These are phyloP conservation scores for Fusarium sp. DNA, from an alignment of 2,329 filamentous ascomycete genomes.

Conservation along the genomic window DNA sequence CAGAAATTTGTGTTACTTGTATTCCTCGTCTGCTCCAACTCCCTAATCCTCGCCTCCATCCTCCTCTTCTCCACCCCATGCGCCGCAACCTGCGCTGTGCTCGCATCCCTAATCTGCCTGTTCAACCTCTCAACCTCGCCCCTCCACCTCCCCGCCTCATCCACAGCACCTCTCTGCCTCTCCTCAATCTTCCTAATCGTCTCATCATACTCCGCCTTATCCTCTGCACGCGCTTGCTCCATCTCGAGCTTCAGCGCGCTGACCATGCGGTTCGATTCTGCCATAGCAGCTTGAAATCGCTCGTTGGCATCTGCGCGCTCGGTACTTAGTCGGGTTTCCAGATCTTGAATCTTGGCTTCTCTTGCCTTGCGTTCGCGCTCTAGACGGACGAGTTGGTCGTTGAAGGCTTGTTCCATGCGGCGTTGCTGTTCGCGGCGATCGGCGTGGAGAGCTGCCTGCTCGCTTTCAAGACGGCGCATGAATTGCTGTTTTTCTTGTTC, in stretches of 20 bases:
- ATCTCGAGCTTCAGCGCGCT: not conserved
- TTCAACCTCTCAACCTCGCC: not conserved
- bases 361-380: not conserved
- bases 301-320: not conserved
- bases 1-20: not conserved
- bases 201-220: not conserved
- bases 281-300: not conserved
- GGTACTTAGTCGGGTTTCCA: not conserved
- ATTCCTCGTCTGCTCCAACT: not conserved
- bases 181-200: not conserved
- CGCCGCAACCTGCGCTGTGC: accelerated
- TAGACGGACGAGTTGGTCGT: not conserved
- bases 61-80: not conserved
- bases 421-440: not conserved
- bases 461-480: not conserved
- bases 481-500: not conserved
- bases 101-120: not conserved
- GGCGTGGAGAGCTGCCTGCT: not conserved
- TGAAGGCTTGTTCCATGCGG: not conserved
- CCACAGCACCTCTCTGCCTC: not conserved
- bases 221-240: not conserved
- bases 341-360: not conserved
- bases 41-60: not conserved
- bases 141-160: not conserved
- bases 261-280: not conserved